Percentiles rank a stretch among this genome's conserved stretches.
phyloP scores from a whole-genome alignment of 306 rosid genomes.

The Sphenostylis stenocarpa region DNA sequence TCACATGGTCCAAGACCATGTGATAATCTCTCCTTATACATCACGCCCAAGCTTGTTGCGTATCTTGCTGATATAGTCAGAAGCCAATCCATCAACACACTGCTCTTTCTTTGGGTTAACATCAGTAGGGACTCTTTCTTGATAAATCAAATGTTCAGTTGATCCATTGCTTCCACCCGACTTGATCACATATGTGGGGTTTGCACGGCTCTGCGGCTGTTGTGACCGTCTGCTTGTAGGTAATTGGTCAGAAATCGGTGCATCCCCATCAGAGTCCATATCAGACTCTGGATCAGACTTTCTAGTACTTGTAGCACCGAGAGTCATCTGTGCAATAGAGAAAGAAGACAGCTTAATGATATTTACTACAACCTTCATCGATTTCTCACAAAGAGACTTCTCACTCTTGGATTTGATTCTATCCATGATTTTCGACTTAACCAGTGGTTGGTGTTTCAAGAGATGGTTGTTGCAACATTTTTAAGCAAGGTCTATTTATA shows the following conservation, averaged over 20 bases:
- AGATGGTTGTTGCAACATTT: constrained; percentile 16
- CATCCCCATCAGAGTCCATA: constrained; percentile 24
- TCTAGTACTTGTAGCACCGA: constrained; percentile 26
- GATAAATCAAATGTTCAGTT: constrained; percentile 32
- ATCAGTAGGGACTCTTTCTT: constrained; percentile 31
- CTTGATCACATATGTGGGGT: constrained; percentile 46
- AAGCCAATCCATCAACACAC: constrained; percentile 61
- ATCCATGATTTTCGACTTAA: constrained; percentile 38
- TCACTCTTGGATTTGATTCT: constrained; percentile 39
- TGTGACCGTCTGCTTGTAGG: constrained; percentile 40
- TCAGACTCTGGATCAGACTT: constrained; percentile 26
- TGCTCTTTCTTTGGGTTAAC: constrained; percentile 33
- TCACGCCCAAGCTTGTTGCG: constrained; percentile 46
- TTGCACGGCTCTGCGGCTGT: constrained; percentile 43
- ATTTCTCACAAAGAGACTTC: constrained; percentile 62
- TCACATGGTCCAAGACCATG: not conserved
- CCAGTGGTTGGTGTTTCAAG: not conserved
- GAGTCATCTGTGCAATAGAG: constrained; percentile 42
- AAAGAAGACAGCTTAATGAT: constrained; percentile 62
- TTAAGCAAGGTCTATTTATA: constrained; percentile 28
- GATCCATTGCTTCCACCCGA: constrained; percentile 34
- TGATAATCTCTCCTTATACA: constrained; percentile 2
- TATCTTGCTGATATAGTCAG: constrained; percentile 55
- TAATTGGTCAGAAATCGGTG: constrained; percentile 13
- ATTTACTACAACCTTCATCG: constrained; percentile 66